Evolutionary conservation across 139 green algal genomes (phyloP).

Genomic region (Chlorella vulgaris): DNA sequence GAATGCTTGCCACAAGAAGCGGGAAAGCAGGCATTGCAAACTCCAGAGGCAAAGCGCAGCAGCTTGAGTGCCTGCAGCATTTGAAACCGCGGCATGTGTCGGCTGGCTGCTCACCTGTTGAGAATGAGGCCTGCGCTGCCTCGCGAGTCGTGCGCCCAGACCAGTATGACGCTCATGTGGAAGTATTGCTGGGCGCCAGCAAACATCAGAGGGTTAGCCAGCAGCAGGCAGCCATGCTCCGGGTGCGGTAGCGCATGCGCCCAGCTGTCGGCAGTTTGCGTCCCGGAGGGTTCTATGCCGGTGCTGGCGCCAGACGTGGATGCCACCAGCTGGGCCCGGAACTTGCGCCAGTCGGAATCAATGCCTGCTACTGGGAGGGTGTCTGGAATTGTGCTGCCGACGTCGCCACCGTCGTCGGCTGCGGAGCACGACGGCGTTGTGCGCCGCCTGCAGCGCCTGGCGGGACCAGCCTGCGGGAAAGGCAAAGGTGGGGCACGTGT

Average conservation of each 20-base stretch:
- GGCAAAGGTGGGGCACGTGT: too few species aligned
- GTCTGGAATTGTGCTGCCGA: conserved; percentile 30
- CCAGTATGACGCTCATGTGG: conserved; percentile 70
- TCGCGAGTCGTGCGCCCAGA: conserved; percentile 69
- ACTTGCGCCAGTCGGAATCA: conserved; percentile 53
- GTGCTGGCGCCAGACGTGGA: neutral
- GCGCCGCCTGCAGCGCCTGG: neutral
- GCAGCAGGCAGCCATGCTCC: conserved; percentile 81
- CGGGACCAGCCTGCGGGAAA: too few species aligned
- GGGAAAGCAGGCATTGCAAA: neutral
- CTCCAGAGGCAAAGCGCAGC: too few species aligned
- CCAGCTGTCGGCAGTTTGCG: conserved; percentile 49
- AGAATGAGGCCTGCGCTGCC: conserved; percentile 81
- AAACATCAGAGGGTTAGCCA: conserved; percentile 81
- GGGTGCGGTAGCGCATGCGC: conserved; percentile 74
- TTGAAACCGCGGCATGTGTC: too few species aligned
- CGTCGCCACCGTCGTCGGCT: neutral
- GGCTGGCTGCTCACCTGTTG: conserved; percentile 68
- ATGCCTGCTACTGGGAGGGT: conserved; percentile 32
- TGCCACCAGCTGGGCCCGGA: conserved; percentile 50
- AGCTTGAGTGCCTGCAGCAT: too few species aligned
- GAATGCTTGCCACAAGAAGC: neutral
- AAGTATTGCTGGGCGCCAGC: conserved; percentile 75
- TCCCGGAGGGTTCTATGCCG: neutral
- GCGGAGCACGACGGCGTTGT: neutral